Evolutionary conservation across 2,329 filamentous ascomycete species (phyloP).

Genomic region (Ophiostoma perfectum): DNA sequence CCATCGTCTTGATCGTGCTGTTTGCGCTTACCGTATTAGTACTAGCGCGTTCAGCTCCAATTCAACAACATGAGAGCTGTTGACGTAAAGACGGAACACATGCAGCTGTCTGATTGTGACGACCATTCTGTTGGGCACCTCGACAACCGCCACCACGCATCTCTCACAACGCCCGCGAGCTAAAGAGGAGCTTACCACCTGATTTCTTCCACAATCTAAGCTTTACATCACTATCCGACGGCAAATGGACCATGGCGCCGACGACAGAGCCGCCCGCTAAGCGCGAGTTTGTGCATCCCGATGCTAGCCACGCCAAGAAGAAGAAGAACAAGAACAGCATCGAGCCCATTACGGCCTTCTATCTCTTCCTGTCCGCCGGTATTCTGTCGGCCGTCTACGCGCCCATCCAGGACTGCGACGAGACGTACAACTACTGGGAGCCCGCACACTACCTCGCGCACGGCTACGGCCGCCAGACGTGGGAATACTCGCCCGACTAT

Average conservation of each 20-base stretch:
- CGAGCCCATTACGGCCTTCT: conserved; percentile 71
- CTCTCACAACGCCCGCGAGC: background rate
- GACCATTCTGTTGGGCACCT: conserved; percentile 5
- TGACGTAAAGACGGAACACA: conserved; percentile 4
- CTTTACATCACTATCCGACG: background rate
- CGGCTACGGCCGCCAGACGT: conserved; percentile 90
- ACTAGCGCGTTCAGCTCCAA: background rate
- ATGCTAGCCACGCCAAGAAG: conserved; percentile 48
- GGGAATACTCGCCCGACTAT: conserved; percentile 96
- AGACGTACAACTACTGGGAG: conserved; percentile 99
- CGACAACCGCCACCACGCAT: background rate
- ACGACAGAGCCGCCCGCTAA: conserved; percentile 26
- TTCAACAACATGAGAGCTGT: conserved; percentile 4
- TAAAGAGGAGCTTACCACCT: background rate
- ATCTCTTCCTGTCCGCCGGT: conserved; percentile 69
- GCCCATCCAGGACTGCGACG: conserved; percentile 96
- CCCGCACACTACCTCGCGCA: conserved; percentile 90
- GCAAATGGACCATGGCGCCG: conserved; percentile 36
- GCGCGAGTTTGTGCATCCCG: conserved; percentile 44
- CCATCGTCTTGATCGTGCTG: no score
- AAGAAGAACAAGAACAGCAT: conserved; percentile 45
- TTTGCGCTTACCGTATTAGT: background rate
- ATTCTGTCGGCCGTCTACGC: conserved; percentile 71
- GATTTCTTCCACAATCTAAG: background rate
- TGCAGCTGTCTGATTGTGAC: conserved; percentile 8